These are phyloP conservation scores for Penicillium digitatum DNA, from an alignment of 2,329 filamentous ascomycete species.

Conservation along the genomic window DNA sequence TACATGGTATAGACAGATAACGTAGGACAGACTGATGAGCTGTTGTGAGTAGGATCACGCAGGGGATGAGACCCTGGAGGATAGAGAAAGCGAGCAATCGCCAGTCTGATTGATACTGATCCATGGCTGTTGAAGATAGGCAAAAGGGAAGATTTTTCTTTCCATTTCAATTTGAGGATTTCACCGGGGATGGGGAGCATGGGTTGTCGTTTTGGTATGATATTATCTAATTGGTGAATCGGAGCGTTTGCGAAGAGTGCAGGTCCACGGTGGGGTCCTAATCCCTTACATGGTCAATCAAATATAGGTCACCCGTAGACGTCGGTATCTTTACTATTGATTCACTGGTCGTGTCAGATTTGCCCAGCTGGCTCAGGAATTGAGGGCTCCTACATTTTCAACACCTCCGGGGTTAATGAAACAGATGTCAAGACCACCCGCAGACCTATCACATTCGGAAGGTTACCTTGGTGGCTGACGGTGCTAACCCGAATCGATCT, in stretches of 20 bases:
- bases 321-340: neutral
- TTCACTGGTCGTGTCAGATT: neutral
- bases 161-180: neutral
- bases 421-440: neutral
- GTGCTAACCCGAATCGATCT: neutral
- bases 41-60: constrained; percentile 9
- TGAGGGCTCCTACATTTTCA: neutral
- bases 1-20: constrained; percentile 11
- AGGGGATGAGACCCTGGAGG: constrained; percentile 1
- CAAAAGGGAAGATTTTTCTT: neutral
- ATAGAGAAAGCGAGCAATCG: neutral
- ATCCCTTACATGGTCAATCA: neutral
- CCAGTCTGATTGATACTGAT: neutral
- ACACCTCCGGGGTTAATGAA: neutral
- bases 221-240: neutral
- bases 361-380: neutral
- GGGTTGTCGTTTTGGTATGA: neutral
- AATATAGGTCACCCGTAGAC: no score
- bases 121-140: neutral
- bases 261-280: neutral
- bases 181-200: neutral
- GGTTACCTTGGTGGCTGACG: neutral
- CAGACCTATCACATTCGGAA: neutral
- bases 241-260: neutral
- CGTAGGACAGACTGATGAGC: constrained; percentile 9